These are phyloP conservation scores for Psilocybe mexicana DNA, from an alignment of 1,284 basidiomycete genomes.

Conservation along the genomic window DNA sequence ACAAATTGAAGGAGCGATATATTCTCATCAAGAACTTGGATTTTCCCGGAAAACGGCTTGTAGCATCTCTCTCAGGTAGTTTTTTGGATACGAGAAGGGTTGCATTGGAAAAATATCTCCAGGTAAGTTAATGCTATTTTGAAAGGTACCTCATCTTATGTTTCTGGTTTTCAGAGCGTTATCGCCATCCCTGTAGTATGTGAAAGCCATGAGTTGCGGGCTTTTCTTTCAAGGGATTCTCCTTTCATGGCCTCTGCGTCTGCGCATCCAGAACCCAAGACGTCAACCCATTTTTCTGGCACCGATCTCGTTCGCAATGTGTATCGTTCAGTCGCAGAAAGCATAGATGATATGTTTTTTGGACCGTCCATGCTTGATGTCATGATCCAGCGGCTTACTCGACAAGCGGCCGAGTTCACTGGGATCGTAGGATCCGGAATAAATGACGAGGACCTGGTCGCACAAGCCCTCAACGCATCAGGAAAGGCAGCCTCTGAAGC, in stretches of 20 bases:
- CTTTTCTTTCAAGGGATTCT: constrained; percentile 87
- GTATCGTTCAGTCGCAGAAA: constrained; percentile 86
- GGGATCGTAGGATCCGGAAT: constrained; percentile 78
- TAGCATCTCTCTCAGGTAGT: constrained; percentile 75
- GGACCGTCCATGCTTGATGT: constrained; percentile 94
- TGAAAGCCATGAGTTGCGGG: constrained; percentile 79
- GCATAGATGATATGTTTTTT: constrained; percentile 92
- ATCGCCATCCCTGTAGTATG: constrained; percentile 77
- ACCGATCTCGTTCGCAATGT: constrained; percentile 79
- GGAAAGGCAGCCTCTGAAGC: constrained; percentile 67
- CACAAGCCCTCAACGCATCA: constrained; percentile 72
- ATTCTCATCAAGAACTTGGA: constrained; percentile 69
- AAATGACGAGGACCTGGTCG: constrained; percentile 82
- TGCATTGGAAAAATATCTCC: constrained; percentile 87
- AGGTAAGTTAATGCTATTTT: constrained; percentile 49
- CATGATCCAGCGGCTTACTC: constrained; percentile 84
- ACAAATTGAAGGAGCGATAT: constrained; percentile 77
- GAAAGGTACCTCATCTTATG: background rate
- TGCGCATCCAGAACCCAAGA: constrained; percentile 37
- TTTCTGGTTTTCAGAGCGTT: constrained; percentile 54
- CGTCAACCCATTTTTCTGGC: constrained; percentile 56
- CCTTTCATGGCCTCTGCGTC: constrained; percentile 64
- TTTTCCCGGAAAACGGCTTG: constrained; percentile 90
- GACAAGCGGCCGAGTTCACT: constrained; percentile 86
- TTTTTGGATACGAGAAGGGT: constrained; percentile 82